Conservation (phyloP, 176 grass and related monocot genomes). For the Elaeis guineensis region DNA sequence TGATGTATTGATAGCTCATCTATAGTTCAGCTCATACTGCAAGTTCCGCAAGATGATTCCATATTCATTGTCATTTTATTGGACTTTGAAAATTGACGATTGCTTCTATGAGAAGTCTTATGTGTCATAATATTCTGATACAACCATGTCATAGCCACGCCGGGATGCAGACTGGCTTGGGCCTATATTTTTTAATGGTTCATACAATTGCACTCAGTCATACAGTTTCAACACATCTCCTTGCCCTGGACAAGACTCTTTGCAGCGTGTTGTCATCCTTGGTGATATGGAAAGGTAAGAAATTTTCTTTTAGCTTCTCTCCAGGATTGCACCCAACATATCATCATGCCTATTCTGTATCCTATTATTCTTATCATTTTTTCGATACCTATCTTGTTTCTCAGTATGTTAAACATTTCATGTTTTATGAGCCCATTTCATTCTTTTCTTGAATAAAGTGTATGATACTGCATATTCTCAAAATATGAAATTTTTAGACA, state of each 20-base stretch:
- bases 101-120: background rate
- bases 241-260: constrained; percentile 75
- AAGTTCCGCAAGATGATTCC: background rate
- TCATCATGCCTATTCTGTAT: too few relatives aligned
- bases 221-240: constrained; percentile 79
- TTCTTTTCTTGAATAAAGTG: too few relatives aligned
- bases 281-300: constrained; percentile 78
- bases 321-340: too few relatives aligned
- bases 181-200: constrained; percentile 51
- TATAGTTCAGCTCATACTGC: too few relatives aligned
- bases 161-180: constrained; percentile 80
- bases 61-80: constrained; percentile 8
- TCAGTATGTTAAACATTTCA: too few relatives aligned
- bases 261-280: constrained; percentile 79
- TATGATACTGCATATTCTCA: too few relatives aligned
- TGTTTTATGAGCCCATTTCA: too few relatives aligned
- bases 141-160: constrained; percentile 14
- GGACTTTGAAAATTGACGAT: background rate
- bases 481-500: too few relatives aligned
- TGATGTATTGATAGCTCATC: background rate
- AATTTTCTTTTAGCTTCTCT: background rate
- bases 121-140: constrained; percentile 3
- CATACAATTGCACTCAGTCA: constrained; percentile 56
- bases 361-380: background rate
- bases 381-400: background rate